Evolutionary conservation across 768 basidiomycete genomes (phyloP), one percentile per base, ranked within the genome.

Genomic region (Boletus barrowsii): DNA sequence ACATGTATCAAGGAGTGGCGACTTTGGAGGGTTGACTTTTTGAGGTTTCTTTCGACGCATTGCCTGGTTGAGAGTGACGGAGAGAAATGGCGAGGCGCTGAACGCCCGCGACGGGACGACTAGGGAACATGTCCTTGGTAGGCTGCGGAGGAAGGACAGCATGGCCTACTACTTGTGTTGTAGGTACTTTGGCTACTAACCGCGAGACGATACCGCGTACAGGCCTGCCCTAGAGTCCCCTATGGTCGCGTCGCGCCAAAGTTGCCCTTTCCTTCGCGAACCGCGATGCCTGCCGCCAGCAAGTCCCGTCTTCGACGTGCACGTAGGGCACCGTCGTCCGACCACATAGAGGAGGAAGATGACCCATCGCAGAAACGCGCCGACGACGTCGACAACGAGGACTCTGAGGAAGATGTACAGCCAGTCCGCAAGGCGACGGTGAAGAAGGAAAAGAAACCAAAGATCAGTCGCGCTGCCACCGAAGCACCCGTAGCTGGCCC

Each of bases 41-140:
- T 77, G 76, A 22, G 80, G 80, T 58, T 80, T 78, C 75, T 91
- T 91, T 37, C 89, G 81, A 20, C 86, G 80, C 72, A 93, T 87
- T 33, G 93, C 86, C 71, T 96, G 93, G 72, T 94, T 94, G 62
- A 96, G 80, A 1, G 94, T 96, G 30, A 78, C 78, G 51, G 73
- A 71, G 9, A 82, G 63, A n/a, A 78, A 72, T 0, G 83, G 74
- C 35, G 88, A 81, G 7, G 82, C 68, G 58, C 87, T 86, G 70
- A 92, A 90, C 15, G 79, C 69, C 56, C 85, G 79, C 52, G 72
- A 69, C 53, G 55, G 36, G 24, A 44, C 8, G 24, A 41, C 8
- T 2, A 57, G 51, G 18, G 57, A 51, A 47, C 67, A 72, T 63
- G 62, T 20, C 55, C 51, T 47, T 20, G 62, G 47, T 30, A 70